Percentiles rank a stretch among this genome's conserved stretches.
phyloP scores from a whole-genome alignment of 805 yeast species.

The Maudiozyma serrabonitensis region DNA sequence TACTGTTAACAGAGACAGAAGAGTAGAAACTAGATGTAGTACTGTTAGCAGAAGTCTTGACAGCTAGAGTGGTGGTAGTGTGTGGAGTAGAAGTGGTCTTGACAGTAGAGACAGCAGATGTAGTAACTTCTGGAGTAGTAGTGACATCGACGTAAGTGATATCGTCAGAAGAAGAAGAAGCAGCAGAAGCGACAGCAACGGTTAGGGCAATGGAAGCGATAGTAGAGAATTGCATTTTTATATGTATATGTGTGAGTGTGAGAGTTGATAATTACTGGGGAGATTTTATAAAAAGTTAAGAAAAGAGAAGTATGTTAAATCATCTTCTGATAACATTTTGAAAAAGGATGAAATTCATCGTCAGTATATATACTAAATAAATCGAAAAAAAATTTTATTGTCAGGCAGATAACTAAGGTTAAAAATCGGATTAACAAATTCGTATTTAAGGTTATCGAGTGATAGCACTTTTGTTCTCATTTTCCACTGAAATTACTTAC shows the following conservation, averaged over 20 bases:
- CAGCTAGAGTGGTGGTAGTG: conserved; percentile 5
- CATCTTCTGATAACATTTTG: too few species aligned
- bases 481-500: too few species aligned
- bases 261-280: neutral
- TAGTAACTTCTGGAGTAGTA: conserved; percentile 39
- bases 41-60: conserved; percentile 2
- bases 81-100: conserved; percentile 30
- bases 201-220: conserved; percentile 3
- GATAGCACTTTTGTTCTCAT: too few species aligned
- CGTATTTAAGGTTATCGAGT: too few species aligned
- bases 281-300: neutral
- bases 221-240: conserved; percentile 9
- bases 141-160: conserved; percentile 40
- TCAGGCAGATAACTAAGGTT: too few species aligned
- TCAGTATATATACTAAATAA: too few species aligned
- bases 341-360: too few species aligned
- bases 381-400: too few species aligned
- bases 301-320: too few species aligned
- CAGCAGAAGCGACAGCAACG: conserved; percentile 17
- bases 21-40: conserved; percentile 2
- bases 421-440: too few species aligned
- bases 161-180: conserved; percentile 18
- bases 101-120: conserved; percentile 37
- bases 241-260: neutral
- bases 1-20: neutral